phyloP scores from a whole-genome alignment of 2,329 filamentous ascomycete genomes.

The Clonostachys rosea region DNA sequence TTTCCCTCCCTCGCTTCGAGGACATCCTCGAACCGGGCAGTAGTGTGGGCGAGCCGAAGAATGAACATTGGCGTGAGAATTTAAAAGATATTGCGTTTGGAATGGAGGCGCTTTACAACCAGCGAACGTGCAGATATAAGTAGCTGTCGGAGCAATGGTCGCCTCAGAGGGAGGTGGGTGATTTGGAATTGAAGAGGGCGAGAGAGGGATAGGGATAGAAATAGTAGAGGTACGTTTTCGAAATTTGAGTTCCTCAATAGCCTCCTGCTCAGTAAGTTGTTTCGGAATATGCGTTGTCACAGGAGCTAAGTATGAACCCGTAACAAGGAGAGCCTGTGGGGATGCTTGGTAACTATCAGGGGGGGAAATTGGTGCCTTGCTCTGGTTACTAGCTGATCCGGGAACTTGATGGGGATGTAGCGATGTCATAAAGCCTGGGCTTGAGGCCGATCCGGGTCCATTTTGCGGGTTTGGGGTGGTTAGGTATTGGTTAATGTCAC shows the following conservation, averaged over 20 bases:
- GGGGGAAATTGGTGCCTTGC: conserved; percentile 44
- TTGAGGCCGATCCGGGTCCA: conserved; percentile 25
- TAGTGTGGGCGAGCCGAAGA: conserved; percentile 63
- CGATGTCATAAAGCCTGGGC: not conserved
- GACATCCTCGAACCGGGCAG: conserved; percentile 57
- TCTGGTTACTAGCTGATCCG: conserved; percentile 17
- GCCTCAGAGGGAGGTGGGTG: conserved; percentile 35
- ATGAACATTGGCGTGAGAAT: conserved; percentile 73
- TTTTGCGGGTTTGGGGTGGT: conserved; percentile 14
- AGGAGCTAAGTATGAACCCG: conserved; percentile 25
- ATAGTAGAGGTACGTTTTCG: conserved; percentile 29
- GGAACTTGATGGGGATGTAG: conserved; percentile 17
- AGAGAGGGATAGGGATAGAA: no score
- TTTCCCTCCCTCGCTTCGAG: conserved; percentile 59
- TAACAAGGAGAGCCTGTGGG: conserved; percentile 32
- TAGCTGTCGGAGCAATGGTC: conserved; percentile 23
- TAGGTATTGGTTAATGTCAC: conserved; percentile 18
- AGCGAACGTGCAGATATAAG: conserved; percentile 51
- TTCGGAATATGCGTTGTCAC: conserved; percentile 21
- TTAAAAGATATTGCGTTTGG: conserved; percentile 72
- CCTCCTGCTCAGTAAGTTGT: conserved; percentile 7
- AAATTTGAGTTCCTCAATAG: conserved; percentile 36
- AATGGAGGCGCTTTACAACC: conserved; percentile 72
- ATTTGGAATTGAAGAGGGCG: conserved; percentile 16
- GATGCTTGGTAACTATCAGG: conserved; percentile 41